Evolutionary conservation across 2,329 filamentous ascomycete species (phyloP).

Genomic region (Exophiala sideris): DNA sequence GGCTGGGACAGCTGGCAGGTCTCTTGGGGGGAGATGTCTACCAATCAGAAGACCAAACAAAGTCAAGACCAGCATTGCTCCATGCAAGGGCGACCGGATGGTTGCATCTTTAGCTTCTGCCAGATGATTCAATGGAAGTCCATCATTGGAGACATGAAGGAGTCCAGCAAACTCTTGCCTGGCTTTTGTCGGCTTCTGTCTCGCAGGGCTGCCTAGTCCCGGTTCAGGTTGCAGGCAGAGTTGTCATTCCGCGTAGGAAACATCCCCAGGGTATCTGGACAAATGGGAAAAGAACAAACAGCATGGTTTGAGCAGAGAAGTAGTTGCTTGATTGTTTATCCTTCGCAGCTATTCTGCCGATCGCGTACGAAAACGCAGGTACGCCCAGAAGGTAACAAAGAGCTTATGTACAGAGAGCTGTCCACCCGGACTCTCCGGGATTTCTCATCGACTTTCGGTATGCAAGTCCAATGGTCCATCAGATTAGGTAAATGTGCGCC

Average conservation of each 20-base stretch:
- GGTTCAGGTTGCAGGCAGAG: too few relatives aligned
- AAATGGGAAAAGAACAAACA: not conserved
- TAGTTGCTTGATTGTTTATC: slow-evolving; percentile 18
- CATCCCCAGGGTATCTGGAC: not conserved
- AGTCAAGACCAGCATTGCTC: slow-evolving; percentile 19
- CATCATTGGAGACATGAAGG: slow-evolving; percentile 11
- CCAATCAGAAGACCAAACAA: slow-evolving; percentile 22
- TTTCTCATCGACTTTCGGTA: slow-evolving; percentile 16
- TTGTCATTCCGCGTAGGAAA: not conserved
- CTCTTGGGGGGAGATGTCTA: slow-evolving; percentile 4
- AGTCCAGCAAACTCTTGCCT: not conserved
- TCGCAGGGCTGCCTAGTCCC: not conserved
- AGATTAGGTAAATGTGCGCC: slow-evolving; percentile 22
- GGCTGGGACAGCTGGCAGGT: slow-evolving; percentile 24
- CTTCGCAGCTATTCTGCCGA: slow-evolving; percentile 18
- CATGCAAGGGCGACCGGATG: slow-evolving; percentile 23
- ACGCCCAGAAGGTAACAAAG: slow-evolving; percentile 11
- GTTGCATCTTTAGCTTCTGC: slow-evolving; percentile 18
- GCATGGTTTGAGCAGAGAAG: slow-evolving; percentile 19
- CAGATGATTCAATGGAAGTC: slow-evolving; percentile 1
- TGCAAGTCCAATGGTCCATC: slow-evolving; percentile 10
- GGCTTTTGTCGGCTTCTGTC: slow-evolving; percentile 3
- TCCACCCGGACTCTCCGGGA: slow-evolving; percentile 26
- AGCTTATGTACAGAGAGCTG: slow-evolving; percentile 26
- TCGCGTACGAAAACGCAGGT: slow-evolving; percentile 17